Evolutionary conservation across 148 eudicot species (phyloP).

Genomic region (Silene uniflora): DNA sequence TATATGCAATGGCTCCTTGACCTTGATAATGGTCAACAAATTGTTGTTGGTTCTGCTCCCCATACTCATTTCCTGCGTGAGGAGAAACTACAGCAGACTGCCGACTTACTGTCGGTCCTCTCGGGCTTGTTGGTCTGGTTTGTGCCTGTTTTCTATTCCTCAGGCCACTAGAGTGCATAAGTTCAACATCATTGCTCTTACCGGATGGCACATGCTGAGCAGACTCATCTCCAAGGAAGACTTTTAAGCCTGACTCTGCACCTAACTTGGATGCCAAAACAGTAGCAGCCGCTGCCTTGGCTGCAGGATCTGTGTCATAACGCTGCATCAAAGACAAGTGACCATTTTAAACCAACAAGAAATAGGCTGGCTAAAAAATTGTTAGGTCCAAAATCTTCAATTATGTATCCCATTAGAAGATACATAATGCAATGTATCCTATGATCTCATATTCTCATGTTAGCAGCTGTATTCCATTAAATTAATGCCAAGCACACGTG

Average conservation of each 20-base stretch:
- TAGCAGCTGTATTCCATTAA: no score
- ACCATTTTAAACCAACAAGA: not conserved
- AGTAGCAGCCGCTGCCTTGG: constrained; percentile 94
- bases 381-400: not conserved
- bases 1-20: constrained; percentile 43
- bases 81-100: constrained; percentile 36
- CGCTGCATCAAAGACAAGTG: constrained; percentile 46
- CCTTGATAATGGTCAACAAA: constrained; percentile 62
- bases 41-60: constrained; percentile 43
- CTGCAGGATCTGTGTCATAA: constrained; percentile 94
- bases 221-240: constrained; percentile 59
- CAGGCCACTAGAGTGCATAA: constrained; percentile 54
- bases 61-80: constrained; percentile 35
- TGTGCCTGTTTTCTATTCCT: constrained; percentile 63
- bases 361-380: not conserved
- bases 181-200: constrained; percentile 64
- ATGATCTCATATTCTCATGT: constrained; percentile 11
- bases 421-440: not conserved
- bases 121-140: constrained; percentile 37
- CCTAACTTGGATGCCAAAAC: constrained; percentile 90
- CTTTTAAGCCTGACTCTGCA: constrained; percentile 80
- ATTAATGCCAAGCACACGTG: no score
- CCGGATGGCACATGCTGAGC: constrained; percentile 38
- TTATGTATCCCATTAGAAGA: not conserved
- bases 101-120: constrained; percentile 32